Evolutionary conservation across 106 monocot species (phyloP).

Genomic region (Dioscorea alata): DNA sequence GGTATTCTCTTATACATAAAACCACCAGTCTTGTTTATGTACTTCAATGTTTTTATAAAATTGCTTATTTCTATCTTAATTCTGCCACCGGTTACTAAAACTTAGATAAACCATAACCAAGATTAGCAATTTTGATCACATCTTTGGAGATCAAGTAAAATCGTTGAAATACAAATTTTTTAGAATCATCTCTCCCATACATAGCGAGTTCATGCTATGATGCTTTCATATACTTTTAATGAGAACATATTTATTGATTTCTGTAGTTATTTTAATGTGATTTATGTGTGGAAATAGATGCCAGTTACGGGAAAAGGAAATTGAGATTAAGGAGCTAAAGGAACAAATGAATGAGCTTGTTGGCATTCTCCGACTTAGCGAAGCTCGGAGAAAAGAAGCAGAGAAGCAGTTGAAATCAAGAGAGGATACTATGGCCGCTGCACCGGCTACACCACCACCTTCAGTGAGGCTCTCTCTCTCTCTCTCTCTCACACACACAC

Average conservation of each 20-base stretch:
- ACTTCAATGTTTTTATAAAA: neutral
- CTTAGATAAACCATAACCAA: neutral
- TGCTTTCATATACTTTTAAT: neutral
- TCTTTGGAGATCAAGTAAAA: neutral
- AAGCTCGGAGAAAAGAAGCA: constrained; percentile 72
- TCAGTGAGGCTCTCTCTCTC: constrained; percentile 27
- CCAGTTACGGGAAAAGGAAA: constrained; percentile 66
- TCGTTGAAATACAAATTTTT: too few species aligned
- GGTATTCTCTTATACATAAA: constrained; percentile 21
- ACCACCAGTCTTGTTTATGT: neutral
- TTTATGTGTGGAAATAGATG: constrained; percentile 46
- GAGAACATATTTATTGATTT: neutral
- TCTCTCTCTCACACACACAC: neutral
- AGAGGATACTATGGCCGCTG: constrained; percentile 49
- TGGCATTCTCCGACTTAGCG: constrained; percentile 66
- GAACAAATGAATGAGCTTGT: constrained; percentile 84
- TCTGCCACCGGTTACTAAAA: neutral
- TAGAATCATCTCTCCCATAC: neutral
- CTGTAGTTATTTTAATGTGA: neutral
- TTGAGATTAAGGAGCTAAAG: constrained; percentile 75
- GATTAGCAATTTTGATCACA: neutral
- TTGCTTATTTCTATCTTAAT: neutral
- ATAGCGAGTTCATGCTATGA: neutral
- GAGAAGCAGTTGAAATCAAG: constrained; percentile 54
- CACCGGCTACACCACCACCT: constrained; percentile 25